Evolutionary conservation across 306 rosid genomes (phyloP).

Genomic region (Prunus campanulata): DNA sequence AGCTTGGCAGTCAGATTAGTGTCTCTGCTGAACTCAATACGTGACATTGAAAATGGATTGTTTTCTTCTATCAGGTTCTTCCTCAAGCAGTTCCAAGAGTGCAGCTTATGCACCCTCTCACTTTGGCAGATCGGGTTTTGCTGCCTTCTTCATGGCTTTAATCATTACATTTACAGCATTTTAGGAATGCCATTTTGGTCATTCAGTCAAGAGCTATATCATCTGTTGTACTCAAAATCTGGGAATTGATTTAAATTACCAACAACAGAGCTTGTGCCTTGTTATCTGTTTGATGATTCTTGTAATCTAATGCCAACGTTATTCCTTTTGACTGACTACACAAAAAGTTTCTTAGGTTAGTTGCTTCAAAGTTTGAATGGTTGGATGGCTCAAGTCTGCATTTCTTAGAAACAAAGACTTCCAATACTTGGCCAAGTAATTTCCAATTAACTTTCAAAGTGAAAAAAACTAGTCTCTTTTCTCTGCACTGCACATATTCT

Average conservation of each 20-base stretch:
- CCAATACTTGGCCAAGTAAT: too few species aligned
- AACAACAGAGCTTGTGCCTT: not conserved
- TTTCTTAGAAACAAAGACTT: too few species aligned
- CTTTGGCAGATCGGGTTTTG: constrained; percentile 20
- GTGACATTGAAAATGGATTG: not conserved
- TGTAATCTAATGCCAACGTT: not conserved
- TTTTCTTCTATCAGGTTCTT: constrained; percentile 16
- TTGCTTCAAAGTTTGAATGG: too few species aligned
- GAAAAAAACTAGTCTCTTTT: too few species aligned
- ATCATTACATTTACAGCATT: constrained; percentile 2
- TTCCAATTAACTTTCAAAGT: too few species aligned
- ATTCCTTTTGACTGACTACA: not conserved
- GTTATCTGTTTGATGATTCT: not conserved
- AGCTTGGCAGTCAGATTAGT: not conserved
- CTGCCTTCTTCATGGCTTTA: constrained; percentile 20
- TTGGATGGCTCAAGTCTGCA: too few species aligned
- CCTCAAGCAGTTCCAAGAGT: constrained; percentile 6
- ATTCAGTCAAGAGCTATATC: not conserved
- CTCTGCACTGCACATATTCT: too few species aligned
- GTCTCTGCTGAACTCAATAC: not conserved
- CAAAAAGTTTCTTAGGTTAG: not conserved
- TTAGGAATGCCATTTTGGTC: not conserved
- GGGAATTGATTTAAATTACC: too few species aligned
- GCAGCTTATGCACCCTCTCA: constrained; percentile 21
- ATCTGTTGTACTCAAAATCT: too few species aligned